Conservation (phyloP, 176 grass and related monocot genomes). For the Typha latifolia region DNA sequence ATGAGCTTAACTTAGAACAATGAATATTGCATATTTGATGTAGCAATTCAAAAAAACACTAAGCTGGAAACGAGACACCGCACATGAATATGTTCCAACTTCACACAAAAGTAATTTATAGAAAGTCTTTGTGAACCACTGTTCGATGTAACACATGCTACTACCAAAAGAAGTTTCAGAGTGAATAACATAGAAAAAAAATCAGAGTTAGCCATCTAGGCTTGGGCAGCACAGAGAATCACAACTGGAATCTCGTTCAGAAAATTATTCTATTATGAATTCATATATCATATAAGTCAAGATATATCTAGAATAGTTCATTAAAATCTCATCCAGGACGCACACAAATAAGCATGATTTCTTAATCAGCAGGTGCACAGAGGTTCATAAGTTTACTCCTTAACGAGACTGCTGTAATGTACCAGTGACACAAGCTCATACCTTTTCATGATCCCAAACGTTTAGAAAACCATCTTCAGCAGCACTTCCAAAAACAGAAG, state of each 20-base stretch:
- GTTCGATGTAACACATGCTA: too few relatives aligned
- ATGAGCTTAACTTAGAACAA: constrained; percentile 1
- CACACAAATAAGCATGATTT: background rate
- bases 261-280: too few relatives aligned
- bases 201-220: too few relatives aligned
- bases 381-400: background rate
- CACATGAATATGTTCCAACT: background rate
- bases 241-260: too few relatives aligned
- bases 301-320: too few relatives aligned
- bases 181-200: too few relatives aligned
- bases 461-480: constrained; percentile 80
- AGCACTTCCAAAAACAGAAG: constrained; percentile 93
- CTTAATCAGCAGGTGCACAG: background rate
- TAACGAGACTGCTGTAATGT: background rate
- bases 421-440: constrained; percentile 19
- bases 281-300: too few relatives aligned
- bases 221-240: too few relatives aligned
- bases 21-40: background rate
- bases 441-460: constrained; percentile 90
- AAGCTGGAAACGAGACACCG: background rate
- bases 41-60: background rate
- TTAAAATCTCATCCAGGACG: too few relatives aligned
- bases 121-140: too few relatives aligned
- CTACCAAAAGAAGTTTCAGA: too few relatives aligned
- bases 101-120: too few relatives aligned